Evolutionary conservation across 2,329 filamentous ascomycete species (phyloP), one percentile per base, ranked within the genome.

Genomic region (Aureobasidium zeae): DNA sequence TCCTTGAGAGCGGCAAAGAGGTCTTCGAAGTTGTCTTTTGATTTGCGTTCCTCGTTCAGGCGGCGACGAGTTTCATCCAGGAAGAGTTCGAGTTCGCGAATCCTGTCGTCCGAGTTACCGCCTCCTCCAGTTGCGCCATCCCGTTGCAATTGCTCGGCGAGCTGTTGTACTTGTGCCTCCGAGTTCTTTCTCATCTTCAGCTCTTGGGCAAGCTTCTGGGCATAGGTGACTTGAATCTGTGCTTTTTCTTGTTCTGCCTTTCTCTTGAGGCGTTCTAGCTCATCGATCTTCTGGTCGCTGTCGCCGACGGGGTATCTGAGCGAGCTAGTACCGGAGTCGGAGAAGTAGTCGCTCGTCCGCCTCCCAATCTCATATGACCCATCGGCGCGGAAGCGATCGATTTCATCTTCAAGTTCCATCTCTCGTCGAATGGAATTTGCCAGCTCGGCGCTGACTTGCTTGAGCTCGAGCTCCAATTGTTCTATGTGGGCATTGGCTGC

Each of bases 321-420:
- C 1, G 86, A 89, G 61, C 86, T 89, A 46, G 86, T 82, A 22
- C 91, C 91, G 5, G 88, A 94, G 62, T 98, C 91, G 2, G 91
- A 98, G 61, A 91, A 98, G 66, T 98, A 96, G 65, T 98, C 91
- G 65, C 91, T 96, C 8, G 86, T 93, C 48, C 89, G 77, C 60
- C 83, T 82, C 50, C 76, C 79, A 20, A 73, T 58, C n/a, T 70
- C 63, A n/a, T 56, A 53, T 19, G 51, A 48, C 55, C 53, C 69
- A 57, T 95, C 87, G n/a, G 78, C 69, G 60, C 95, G 88, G 53
- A 94, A 68, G 46, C 83, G 74, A 52, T 98, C 91, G 1, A 96
- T 81, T 34, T 96, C 72, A 62, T 98, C 91, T 63, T 98, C 91
- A 22, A 98, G 66, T 54, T 98, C 91, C 76, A 98, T 89, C 68